phyloP scores from a whole-genome alignment of 228 moss, liverwort and hornwort genomes.

The Sphagnum magellanicum region DNA sequence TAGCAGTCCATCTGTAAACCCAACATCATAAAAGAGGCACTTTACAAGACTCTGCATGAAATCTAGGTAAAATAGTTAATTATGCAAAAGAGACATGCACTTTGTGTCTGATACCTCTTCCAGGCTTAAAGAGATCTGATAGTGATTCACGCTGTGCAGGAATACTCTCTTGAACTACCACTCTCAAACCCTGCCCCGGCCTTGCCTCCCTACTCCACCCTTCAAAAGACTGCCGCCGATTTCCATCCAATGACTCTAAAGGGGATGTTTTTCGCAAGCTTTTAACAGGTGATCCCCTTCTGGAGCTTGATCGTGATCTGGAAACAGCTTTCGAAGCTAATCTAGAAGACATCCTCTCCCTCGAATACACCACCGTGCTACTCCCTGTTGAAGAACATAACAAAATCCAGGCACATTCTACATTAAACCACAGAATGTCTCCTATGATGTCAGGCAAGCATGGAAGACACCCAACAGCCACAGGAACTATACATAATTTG shows the following conservation, averaged over 20 bases:
- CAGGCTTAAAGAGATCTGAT: conserved; percentile 11
- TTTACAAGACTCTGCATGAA: neutral
- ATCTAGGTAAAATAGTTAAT: neutral
- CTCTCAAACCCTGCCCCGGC: conserved; percentile 37
- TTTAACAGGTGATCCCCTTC: conserved; percentile 37
- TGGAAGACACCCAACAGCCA: too few species aligned
- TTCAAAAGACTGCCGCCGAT: conserved; percentile 26
- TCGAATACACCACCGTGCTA: conserved; percentile 13
- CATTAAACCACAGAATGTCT: too few species aligned
- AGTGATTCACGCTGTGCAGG: conserved; percentile 26
- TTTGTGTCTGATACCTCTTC: neutral
- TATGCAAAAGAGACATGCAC: neutral
- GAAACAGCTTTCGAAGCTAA: conserved; percentile 19
- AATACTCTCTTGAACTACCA: conserved; percentile 37
- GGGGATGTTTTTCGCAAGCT: conserved; percentile 11
- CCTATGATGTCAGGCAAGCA: too few species aligned
- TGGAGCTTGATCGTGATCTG: conserved; percentile 19
- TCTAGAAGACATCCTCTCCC: conserved; percentile 12
- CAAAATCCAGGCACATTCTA: too few species aligned
- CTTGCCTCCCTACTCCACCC: conserved; percentile 25
- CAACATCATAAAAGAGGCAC: neutral
- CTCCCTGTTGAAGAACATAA: conserved; percentile 9
- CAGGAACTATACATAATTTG: too few species aligned
- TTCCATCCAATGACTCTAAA: conserved; percentile 9
- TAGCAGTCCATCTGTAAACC: neutral